Evolutionary conservation across 805 yeast species (phyloP), one percentile per base, ranked within the genome.

Genomic region (Ogataea zsoltii): DNA sequence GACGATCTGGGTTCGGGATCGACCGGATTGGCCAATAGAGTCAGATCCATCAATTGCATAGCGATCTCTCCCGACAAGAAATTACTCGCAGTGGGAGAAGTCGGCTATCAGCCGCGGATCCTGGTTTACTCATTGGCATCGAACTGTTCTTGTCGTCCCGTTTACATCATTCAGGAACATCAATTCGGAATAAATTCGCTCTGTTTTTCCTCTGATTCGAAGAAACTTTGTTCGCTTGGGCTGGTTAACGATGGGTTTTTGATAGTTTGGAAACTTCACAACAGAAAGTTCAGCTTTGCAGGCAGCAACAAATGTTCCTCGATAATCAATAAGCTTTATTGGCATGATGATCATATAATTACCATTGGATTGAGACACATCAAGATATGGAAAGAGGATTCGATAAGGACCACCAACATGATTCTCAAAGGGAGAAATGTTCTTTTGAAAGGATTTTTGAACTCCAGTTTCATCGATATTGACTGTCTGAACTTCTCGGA

Each of bases 181-280:
- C 70, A 75, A 11, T 85, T 80, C 62, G 92, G 91, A 0, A 71
- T 85, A 14, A 69, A 75, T 30, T 66, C 70, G 7, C 54, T 85
- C 14, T 63, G 68, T 16, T 85, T 85, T 57, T 77, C 87, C 0
- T 79, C 81, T 0, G 79, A 81, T 49, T 82, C 84, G 41, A 68
- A 63, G 33, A 69, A 60, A 44, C 62, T 85, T 28, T 76, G 84
- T 28, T 80, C 88, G 9, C 62, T 84, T 38, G 92, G 92, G 0
- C 66, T 77, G n/a, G 67, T 80, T 3, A 82, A 80, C 53, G 94
- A 85, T 59, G 89, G 91, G 1, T 82, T 72, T 46, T 56, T 85
- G 11, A 76, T 79, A 52, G 62, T 86, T 7, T 85, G 92, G 91
- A 69, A 62, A 38, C 40, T 60, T 2, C 41, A 39, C 11, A 56